Evolutionary conservation across 2,329 filamentous ascomycete genomes (phyloP), one percentile per base, ranked within the genome.

Genomic region (Huntiella abstrusa): DNA sequence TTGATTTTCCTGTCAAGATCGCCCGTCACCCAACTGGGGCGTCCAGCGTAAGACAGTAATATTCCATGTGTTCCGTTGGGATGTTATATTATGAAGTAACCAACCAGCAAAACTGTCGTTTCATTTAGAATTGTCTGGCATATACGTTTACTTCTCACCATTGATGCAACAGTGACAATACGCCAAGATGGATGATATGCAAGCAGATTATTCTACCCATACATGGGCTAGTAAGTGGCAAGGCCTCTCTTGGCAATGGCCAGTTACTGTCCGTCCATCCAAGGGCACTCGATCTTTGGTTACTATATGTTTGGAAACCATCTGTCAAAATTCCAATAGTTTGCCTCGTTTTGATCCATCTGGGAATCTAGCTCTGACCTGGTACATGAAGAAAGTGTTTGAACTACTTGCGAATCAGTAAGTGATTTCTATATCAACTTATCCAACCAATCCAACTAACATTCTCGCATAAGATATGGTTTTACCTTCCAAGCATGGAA

Each of bases 401-500:
- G 13, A 17, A n/a, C 22, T 43, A 35, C 38, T 44, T 7, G 7
- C 10, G 5, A 43, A 34, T 28, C 33, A 10, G 45, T 42, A 33
- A 22, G 43, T 33, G 12, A 36, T n/a, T 15, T 36, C 11, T 5
- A 11, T 15, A 36, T 10, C 7, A 28, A 11, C 3, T 5, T 4
- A 4, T 5, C 39, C 17, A 5, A 39, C 11, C 5, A 12, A 28
- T 28, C n/a, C 4, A 37, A 8, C 22, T 28, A 7, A 28, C 22
- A 28, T 28, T 28, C 22, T 6, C 1, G 34, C 17, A 33, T 15
- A n/a, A 49, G 48, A 15, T 33, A 49, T 34, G 41, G 41, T n/a
- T 15, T 49, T 12, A 46, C n/a, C 8, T 47, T 49, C 19, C 33
- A 46, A 16, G 17, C 10, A 7, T 49, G 45, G 28, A 46, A 33